Evolutionary conservation across 2,329 filamentous ascomycete genomes (phyloP).

Genomic region (Apiospora kogelbergensis): DNA sequence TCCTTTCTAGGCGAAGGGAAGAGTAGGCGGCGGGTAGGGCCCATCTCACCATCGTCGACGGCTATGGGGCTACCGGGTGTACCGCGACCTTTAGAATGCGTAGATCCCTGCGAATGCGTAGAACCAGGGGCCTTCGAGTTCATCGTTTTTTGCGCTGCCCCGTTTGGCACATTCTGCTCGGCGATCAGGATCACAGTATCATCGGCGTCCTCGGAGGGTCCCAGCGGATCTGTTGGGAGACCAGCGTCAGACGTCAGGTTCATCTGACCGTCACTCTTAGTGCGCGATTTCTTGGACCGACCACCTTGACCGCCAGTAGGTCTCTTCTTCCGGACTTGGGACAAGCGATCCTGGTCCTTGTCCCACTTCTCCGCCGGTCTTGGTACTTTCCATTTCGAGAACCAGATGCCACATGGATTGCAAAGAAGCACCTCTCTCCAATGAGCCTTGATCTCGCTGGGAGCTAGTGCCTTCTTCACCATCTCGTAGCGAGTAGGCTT

Average conservation of each 20-base stretch:
- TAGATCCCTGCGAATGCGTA: slow-evolving; percentile 45
- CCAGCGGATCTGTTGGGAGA: slow-evolving; percentile 53
- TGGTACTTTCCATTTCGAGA: slow-evolving; percentile 83
- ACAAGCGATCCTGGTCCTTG: slow-evolving; percentile 55
- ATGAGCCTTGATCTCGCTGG: slow-evolving; percentile 60
- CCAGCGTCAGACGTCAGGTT: slow-evolving; percentile 55
- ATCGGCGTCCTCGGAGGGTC: slow-evolving; percentile 42
- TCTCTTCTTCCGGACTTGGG: slow-evolving; percentile 51
- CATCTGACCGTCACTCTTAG: slow-evolving; percentile 45
- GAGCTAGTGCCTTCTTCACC: slow-evolving; percentile 70
- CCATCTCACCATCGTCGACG: slow-evolving; percentile 49
- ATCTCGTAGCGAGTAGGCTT: slow-evolving; percentile 68
- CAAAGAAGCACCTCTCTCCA: slow-evolving; percentile 79
- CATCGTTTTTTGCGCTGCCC: not conserved
- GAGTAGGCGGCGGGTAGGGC: slow-evolving; percentile 65
- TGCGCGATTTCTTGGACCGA: slow-evolving; percentile 48
- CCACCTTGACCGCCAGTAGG: slow-evolving; percentile 39
- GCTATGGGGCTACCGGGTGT: slow-evolving; percentile 58
- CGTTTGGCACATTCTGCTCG: not conserved
- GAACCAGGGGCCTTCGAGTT: slow-evolving; percentile 34
- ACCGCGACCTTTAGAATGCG: slow-evolving; percentile 56
- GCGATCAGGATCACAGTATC: slow-evolving; percentile 25
- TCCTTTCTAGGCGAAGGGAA: slow-evolving; percentile 76
- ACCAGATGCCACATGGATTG: slow-evolving; percentile 96
- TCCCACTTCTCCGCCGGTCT: slow-evolving; percentile 84